A percentile compares a stretch with the other conserved stretches of the same genome.
These are phyloP conservation scores for Chenopodium suecicum DNA, from an alignment of 148 eudicot species.

Conservation along the genomic window DNA sequence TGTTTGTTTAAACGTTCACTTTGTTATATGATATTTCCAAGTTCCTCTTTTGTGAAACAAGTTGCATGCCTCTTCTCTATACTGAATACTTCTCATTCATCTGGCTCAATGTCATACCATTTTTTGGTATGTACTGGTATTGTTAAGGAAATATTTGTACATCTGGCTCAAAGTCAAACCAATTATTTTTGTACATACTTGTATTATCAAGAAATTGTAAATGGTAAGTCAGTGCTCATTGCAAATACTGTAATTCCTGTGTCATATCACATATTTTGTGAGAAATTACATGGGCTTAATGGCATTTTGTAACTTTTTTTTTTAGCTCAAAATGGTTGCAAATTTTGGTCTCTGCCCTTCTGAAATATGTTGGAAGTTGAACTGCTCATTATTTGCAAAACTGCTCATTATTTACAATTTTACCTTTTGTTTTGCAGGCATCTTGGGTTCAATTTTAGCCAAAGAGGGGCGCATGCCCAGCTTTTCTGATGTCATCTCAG, in stretches of 20 bases:
- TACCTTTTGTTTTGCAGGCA: conserved; percentile 44
- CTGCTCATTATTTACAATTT: neutral
- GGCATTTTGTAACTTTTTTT: neutral
- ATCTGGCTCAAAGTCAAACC: neutral
- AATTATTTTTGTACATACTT: neutral
- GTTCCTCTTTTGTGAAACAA: neutral
- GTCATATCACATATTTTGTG: neutral
- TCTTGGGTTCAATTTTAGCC: conserved; percentile 74
- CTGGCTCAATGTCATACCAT: neutral
- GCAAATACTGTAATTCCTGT: neutral
- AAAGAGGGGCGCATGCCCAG: conserved; percentile 71
- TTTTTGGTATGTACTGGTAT: neutral
- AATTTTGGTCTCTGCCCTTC: neutral
- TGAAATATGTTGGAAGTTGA: conserved; percentile 4
- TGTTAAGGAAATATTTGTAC: neutral
- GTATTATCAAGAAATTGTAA: neutral
- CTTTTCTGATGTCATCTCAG: conserved; percentile 67
- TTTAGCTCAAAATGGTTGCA: neutral
- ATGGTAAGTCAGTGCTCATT: neutral
- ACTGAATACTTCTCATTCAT: neutral
- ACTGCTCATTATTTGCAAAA: neutral
- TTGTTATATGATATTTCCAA: neutral
- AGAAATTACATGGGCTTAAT: neutral
- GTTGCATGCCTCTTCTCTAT: neutral
- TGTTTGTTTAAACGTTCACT: neutral